Conservation (phyloP, 768 basidiomycete species). For the Cystobasidium onofrii region DNA sequence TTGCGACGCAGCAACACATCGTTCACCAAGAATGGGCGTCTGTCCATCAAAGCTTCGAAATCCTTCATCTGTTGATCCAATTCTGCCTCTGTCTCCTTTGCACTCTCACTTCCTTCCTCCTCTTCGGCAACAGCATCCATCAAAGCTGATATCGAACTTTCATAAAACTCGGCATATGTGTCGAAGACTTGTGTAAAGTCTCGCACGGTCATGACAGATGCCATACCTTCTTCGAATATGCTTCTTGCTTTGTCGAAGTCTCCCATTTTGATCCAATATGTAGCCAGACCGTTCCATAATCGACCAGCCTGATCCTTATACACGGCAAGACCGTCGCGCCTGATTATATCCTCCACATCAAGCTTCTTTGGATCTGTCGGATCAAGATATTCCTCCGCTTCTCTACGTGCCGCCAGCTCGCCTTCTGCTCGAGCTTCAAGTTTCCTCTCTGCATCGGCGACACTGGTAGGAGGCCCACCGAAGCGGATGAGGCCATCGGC, state of each 20-base stretch:
- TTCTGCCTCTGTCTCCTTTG: constrained; percentile 58
- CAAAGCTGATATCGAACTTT: constrained; percentile 75
- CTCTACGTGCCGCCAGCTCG: constrained; percentile 49
- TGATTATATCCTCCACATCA: constrained; percentile 77
- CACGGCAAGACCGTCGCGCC: constrained; percentile 71
- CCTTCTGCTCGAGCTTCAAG: constrained; percentile 46
- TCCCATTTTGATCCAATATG: constrained; percentile 94
- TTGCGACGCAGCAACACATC: constrained; percentile 87
- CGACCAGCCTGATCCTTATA: constrained; percentile 97
- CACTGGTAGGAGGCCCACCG: constrained; percentile 46
- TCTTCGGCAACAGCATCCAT: constrained; percentile 84
- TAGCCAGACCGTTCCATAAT: constrained; percentile 90
- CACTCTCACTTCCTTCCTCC: constrained; percentile 62
- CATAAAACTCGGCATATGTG: constrained; percentile 86
- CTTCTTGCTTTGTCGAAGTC: constrained; percentile 62
- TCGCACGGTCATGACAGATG: constrained; percentile 76
- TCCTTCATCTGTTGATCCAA: constrained; percentile 80
- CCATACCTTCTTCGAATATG: constrained; percentile 80
- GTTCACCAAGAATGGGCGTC: constrained; percentile 89
- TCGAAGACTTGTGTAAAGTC: constrained; percentile 99
- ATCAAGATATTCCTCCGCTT: constrained; percentile 50
- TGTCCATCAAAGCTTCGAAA: constrained; percentile 88
- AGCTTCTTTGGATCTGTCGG: constrained; percentile 61
- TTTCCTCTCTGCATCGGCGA: constrained; percentile 49
- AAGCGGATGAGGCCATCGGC: neutral